These are phyloP conservation scores for Cokeromyces recurvatus DNA, from an alignment of 371 early-diverging fungal species.

Conservation along the genomic window DNA sequence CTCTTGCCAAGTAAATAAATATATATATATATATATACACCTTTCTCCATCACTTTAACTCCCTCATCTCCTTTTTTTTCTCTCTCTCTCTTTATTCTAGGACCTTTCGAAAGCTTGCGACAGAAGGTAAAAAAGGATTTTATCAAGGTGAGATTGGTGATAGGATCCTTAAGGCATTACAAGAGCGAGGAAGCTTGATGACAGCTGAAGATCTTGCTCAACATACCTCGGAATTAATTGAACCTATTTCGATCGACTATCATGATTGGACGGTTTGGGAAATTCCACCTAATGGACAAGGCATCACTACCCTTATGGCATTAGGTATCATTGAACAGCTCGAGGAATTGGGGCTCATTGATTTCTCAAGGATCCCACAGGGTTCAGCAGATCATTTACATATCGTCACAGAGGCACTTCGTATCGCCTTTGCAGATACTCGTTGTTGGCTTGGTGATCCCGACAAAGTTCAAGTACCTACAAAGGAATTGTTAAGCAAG, in stretches of 20 bases:
- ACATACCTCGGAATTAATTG: constrained; percentile 55
- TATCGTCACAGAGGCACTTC: constrained; percentile 60
- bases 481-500: constrained; percentile 48
- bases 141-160: constrained; percentile 79
- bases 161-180: constrained; percentile 62
- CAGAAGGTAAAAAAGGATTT: constrained; percentile 69
- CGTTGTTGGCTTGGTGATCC: constrained; percentile 69
- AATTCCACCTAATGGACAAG: constrained; percentile 79
- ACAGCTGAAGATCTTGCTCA: constrained; percentile 65
- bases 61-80: not conserved
- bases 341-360: constrained; percentile 39
- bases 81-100: constrained; percentile 13
- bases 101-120: constrained; percentile 59
- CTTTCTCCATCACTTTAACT: too few relatives aligned
- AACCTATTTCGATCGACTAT: constrained; percentile 68
- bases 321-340: constrained; percentile 66
- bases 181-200: constrained; percentile 67
- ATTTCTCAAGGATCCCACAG: constrained; percentile 39
- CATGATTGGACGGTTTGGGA: constrained; percentile 63
- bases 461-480: constrained; percentile 43
- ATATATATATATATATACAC: too few relatives aligned
- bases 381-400: constrained; percentile 67
- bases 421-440: constrained; percentile 77
- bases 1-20: constrained; percentile 51
- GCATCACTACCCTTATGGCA: constrained; percentile 69